Evolutionary conservation across 2,329 filamentous ascomycete genomes (phyloP).

Genomic region (Lachnum nothofagi): DNA sequence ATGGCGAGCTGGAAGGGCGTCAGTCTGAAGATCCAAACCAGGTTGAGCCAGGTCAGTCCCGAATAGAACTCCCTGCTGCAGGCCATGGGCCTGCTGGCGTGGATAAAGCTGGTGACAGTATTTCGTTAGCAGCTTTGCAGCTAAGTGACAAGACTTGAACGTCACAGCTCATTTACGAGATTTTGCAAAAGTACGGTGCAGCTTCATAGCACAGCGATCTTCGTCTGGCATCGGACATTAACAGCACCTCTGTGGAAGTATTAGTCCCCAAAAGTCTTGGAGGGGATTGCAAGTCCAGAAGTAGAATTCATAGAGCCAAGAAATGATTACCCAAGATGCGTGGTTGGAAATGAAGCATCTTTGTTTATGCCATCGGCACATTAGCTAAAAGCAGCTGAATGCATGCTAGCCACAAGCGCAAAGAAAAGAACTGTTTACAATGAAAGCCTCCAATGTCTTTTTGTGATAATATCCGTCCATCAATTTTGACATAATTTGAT

Average conservation of each 20-base stretch:
- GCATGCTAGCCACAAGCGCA: slow-evolving; percentile 24
- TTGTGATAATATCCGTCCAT: slow-evolving; percentile 22
- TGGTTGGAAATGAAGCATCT: slow-evolving; percentile 13
- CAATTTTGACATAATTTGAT: slow-evolving; percentile 29
- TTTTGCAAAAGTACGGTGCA: too few species aligned
- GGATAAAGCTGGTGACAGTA: slow-evolving; percentile 8
- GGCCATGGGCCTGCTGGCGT: background rate
- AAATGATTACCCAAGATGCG: slow-evolving; percentile 4
- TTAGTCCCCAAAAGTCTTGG: too few species aligned
- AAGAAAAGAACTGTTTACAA: slow-evolving; percentile 28
- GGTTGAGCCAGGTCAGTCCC: slow-evolving; percentile 16
- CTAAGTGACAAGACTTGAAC: slow-evolving; percentile 31
- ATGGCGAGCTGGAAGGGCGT: slow-evolving; percentile 27
- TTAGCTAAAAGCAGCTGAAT: slow-evolving; percentile 11
- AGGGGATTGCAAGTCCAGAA: too few species aligned
- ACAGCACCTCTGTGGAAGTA: too few species aligned
- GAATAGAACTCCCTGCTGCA: background rate
- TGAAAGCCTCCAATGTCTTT: slow-evolving; percentile 25
- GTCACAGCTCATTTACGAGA: background rate
- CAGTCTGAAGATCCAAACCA: slow-evolving; percentile 33
- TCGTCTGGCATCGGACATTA: too few species aligned
- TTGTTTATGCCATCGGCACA: slow-evolving; percentile 28
- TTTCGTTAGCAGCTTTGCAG: slow-evolving; percentile 22
- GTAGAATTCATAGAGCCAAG: too few species aligned
- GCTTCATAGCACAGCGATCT: background rate